Base-by-base conservation (phyloP, 2,329 filamentous ascomycete genomes). In the Coniella vitis region DNA sequence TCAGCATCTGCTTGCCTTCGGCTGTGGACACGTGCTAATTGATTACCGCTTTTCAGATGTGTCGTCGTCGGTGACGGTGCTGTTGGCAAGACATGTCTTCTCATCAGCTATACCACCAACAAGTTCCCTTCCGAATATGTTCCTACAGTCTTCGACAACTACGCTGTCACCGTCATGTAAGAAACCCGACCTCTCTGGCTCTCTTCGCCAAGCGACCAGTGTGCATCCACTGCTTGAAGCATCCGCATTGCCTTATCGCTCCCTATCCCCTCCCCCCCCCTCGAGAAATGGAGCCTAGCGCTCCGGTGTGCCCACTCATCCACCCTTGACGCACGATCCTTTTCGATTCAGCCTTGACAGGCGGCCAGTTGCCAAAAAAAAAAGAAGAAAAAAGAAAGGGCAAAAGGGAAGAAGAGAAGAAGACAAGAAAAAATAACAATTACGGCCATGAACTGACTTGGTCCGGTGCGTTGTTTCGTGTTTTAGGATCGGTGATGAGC, bases 101-200 rank as follows among this genome's bases (percentile, higher is more conserved):
- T 98, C 66, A 98, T 98, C 74, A 95, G 89, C 68, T 98, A 98
- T 73, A 98, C 93, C 57, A 98, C 93, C 57, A 98, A 98, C 79
- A 97, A 97, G 65, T 98, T 98, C 70, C 93, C 93, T 32, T 96
- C 90, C 63, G 93, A 98, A 90, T 98, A 98, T 70, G 93, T 98
- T 51, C 93, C 93, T 45, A 98, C 93, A 25, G 93, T 98, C 56
- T 98, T 98, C 70, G 93, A 98, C 71, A 98, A 98, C 74, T 98
- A 98, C 79, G 93, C 93, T 51, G 93, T 98, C 67, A 98, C 93
- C 58, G 93, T 98, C 60, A 98, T 98, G 93, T 96, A 79, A 84
- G 90, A 84, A n/a, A 49, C 53, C 60, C 55, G 38, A 35, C 50
- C 39, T 38, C 48, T 20, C 49, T 43, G 38, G 51, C 38, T 48